Base-by-base conservation (phyloP, 768 basidiomycete species). In the Tylopilus felleus region DNA sequence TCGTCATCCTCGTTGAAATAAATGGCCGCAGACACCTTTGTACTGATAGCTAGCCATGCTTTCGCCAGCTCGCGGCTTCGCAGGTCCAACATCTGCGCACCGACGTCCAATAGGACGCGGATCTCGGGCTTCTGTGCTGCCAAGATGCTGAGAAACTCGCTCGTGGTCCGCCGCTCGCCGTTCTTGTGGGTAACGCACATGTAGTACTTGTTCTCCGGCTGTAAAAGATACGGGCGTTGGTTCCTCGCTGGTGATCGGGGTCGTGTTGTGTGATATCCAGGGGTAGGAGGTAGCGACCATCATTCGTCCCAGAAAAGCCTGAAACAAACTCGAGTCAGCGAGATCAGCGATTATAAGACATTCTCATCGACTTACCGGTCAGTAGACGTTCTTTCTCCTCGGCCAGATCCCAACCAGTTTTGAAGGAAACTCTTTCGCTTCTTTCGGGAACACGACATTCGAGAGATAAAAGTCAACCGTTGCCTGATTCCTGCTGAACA, bases 381-480 rank as follows among this genome's bases (percentile, higher is more conserved):
- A 62, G 17, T 2, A 54, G 1, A 5, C 19, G 43, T 2, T 36
- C 27, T 43, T 70, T 77, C 3, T 51, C 53, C 47, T 76, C 75
- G 0, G 76, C 79, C 36, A 82, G 63, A 67, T 83, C 82, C 82
- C 81, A 82, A 0, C 74, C 74, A 82, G 65, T 57, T 79, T 81
- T 10, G 57, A 50, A 1, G 72, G 73, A 55, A 80, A 83, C 25
- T 78, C 73, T 47, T 76, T 80, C 0, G 76, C 79, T 42, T 75
- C 74, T 29, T 71, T 76, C 4, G 80, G 81, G 52, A 83, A 80
- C 4, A 83, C 80, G 1, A 77, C 60, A 14, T 66, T 60, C 0
- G 73, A 60, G 16, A 82, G 66, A 61, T 68, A 83, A 58, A 82
- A 82, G 27, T 81, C 69, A 19, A 83, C 58, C 2, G 71, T 70